A percentile compares a stretch with the other conserved stretches of the same genome.
phyloP scores from a whole-genome alignment of 768 basidiomycete genomes.

The Pholiota molesta region DNA sequence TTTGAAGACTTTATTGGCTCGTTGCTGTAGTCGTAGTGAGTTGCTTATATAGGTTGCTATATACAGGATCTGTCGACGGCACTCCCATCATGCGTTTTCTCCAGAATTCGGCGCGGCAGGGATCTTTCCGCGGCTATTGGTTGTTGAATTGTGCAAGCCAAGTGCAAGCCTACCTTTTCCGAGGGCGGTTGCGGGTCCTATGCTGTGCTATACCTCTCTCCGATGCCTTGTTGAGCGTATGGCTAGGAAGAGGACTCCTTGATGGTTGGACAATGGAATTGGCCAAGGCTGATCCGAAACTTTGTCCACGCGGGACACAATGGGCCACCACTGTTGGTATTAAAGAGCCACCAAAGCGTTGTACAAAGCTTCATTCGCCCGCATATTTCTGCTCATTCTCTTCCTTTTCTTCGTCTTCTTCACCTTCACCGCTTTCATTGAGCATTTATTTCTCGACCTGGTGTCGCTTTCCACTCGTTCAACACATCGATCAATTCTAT shows the following conservation, averaged over 20 bases:
- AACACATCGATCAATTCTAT: slow-evolving; percentile 10
- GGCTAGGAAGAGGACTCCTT: not conserved
- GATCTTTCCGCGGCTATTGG: not conserved
- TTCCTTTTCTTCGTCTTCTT: slow-evolving; percentile 3
- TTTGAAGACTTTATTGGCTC: not conserved
- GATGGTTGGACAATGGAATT: not conserved
- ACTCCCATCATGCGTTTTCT: not conserved
- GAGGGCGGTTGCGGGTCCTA: not conserved
- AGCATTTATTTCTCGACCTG: slow-evolving; percentile 15
- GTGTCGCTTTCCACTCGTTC: slow-evolving; percentile 15
- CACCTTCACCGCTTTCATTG: slow-evolving; percentile 1
- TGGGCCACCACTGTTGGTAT: not conserved
- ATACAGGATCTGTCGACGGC: not conserved
- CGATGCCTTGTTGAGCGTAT: not conserved
- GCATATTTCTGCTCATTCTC: slow-evolving; percentile 3
- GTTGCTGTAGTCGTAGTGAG: not conserved
- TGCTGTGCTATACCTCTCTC: too few species aligned
- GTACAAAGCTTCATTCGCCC: too few species aligned
- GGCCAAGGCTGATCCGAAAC: not conserved
- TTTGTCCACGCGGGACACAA: not conserved
- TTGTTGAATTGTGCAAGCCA: not conserved
- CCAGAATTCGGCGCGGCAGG: not conserved
- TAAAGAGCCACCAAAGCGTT: not conserved
- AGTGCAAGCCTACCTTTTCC: not conserved
- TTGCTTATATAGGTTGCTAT: not conserved